Percentiles rank a stretch among this genome's conserved stretches.
Conservation (phyloP, 495 filamentous ascomycete genomes). For the Penicillium malachiteum region DNA sequence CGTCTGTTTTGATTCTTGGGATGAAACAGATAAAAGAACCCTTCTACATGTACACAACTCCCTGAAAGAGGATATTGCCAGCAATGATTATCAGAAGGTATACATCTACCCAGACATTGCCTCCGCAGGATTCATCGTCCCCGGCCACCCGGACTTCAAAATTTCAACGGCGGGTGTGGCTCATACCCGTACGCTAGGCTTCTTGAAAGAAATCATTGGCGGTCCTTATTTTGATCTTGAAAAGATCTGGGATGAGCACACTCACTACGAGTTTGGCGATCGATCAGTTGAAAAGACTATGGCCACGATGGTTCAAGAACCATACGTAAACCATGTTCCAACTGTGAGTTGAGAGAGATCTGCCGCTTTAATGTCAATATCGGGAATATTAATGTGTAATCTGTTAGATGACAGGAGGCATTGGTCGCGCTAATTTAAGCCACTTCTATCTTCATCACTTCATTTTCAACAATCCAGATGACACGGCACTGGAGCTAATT, state of each 20-base stretch:
- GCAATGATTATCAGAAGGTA: slow-evolving; percentile 53
- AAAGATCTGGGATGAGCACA: slow-evolving; percentile 53
- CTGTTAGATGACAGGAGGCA: slow-evolving; percentile 57
- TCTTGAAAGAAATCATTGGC: slow-evolving; percentile 18
- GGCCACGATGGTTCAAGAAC: slow-evolving; percentile 48
- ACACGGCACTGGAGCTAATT: slow-evolving; percentile 59
- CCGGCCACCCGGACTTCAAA: slow-evolving; percentile 11
- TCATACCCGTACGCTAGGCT: slow-evolving; percentile 19
- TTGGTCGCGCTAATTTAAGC: slow-evolving; percentile 56
- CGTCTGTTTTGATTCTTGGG: not conserved
- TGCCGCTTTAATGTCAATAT: not conserved
- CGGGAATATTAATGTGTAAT: not conserved
- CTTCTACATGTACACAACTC: not conserved
- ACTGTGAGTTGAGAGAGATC: slow-evolving; percentile 15
- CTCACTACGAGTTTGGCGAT: slow-evolving; percentile 26
- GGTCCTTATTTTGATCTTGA: slow-evolving; percentile 53
- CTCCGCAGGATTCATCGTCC: slow-evolving; percentile 1
- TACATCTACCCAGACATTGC: not conserved
- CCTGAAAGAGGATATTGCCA: not conserved
- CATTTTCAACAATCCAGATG: slow-evolving; percentile 62
- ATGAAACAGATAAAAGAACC: not conserved
- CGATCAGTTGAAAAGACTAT: slow-evolving; percentile 34
- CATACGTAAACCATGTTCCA: slow-evolving; percentile 54
- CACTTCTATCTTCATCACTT: slow-evolving; percentile 68
- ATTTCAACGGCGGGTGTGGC: slow-evolving; percentile 13